Evolutionary conservation across 2,329 filamentous ascomycete species (phyloP), one percentile per base, ranked within the genome.

Genomic region (Sporothrix variecibatus): DNA sequence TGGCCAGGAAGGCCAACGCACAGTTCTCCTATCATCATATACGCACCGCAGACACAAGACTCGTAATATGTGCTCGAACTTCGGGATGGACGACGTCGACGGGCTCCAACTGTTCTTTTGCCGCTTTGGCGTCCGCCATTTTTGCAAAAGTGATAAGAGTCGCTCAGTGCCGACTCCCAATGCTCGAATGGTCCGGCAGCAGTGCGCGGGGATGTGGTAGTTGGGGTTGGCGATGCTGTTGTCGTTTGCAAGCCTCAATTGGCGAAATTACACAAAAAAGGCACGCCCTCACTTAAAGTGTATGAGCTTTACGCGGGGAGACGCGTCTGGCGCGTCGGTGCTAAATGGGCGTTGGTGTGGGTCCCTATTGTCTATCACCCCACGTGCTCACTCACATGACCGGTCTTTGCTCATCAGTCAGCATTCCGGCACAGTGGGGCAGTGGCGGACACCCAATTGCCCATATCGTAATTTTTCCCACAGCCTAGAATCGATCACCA

Each of bases 51-150:
- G 95, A 95, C 77, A 97, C 93, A 43, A 99, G 90, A 84, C 94
- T 97, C 84, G 93, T 95, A 80, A 99, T 91, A 83, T 98, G 94
- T 38, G 95, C 94, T 80, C 95, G 92, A 79, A 98, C 94, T 85
- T 97, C 94, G 58, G 94, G 94, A 81, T 98, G 94, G 73, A 98
- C 93, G 75, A 92, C 86, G 80, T 91, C 89, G 77, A 82, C 84
- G 73, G 82, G 89, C 87, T 69, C 67, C 26, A 51, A 2, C 28
- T 31, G 20, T 28, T 51, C 62, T 43, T 67, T 67, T 46, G 62
- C 46, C 8, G 67, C 46, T 76, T 80, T 81, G 74, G 84, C 79
- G 81, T 91, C 89, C 34, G 34, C 34, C 89, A 91, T 91, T 20
- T 77, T 83, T 78, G 62, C 40, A 40, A n/a, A 71, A 34, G 58